phyloP scores from a whole-genome alignment of 805 yeast species.

The Yamadazyma paraphyllophila region DNA sequence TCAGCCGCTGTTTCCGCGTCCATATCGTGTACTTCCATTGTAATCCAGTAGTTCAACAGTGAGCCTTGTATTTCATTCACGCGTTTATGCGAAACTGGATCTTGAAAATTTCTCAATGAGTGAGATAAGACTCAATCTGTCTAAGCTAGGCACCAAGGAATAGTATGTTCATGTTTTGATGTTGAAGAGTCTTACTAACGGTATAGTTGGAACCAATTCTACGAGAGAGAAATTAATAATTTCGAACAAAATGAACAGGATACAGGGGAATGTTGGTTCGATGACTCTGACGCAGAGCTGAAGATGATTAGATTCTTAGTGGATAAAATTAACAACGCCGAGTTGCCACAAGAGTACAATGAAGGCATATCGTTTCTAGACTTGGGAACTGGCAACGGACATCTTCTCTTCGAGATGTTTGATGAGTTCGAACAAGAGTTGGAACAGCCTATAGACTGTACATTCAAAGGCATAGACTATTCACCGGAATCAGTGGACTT shows the following conservation, averaged over 20 bases:
- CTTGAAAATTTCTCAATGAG: constrained; percentile 8
- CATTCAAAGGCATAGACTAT: constrained; percentile 74
- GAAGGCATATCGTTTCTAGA: constrained; percentile 55
- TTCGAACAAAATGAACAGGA: constrained; percentile 74
- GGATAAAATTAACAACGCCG: constrained; percentile 42
- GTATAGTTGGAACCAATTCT: constrained; percentile 84
- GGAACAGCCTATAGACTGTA: constrained; percentile 12
- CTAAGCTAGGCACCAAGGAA: constrained; percentile 81
- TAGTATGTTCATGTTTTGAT: constrained; percentile 47
- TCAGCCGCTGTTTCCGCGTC: too few species aligned
- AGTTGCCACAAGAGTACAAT: constrained; percentile 18
- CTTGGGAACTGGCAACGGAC: constrained; percentile 97
- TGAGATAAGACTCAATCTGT: constrained; percentile 57
- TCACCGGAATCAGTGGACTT: constrained; percentile 76
- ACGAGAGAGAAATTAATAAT: constrained; percentile 67
- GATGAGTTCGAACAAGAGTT: constrained; percentile 57
- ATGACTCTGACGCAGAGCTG: constrained; percentile 89
- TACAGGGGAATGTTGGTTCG: constrained; percentile 96
- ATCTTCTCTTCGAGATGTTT: constrained; percentile 65
- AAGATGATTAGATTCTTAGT: constrained; percentile 73
- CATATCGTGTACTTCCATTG: too few species aligned
- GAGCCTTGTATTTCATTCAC: too few species aligned
- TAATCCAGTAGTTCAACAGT: too few species aligned
- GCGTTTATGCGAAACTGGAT: background rate
- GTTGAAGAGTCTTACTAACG: constrained; percentile 17